Evolutionary conservation across 441 rosid genomes (phyloP).

Genomic region (Pelargonium myrrhifolium): DNA sequence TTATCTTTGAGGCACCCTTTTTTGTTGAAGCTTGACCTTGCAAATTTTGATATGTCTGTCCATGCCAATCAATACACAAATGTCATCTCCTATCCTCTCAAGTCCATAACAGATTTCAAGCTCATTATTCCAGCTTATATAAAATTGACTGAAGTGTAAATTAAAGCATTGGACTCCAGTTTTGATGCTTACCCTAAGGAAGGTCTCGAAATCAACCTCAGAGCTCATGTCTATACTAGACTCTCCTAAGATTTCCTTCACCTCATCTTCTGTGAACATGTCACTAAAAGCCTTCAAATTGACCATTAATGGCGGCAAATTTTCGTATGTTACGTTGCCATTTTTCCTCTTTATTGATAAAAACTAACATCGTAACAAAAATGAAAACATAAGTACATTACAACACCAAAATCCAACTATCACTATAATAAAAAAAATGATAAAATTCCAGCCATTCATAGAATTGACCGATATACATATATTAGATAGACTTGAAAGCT

Average conservation of each 20-base stretch:
- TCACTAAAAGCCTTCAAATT: conserved; percentile 48
- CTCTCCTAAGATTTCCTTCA: conserved; percentile 33
- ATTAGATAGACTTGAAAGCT: not conserved
- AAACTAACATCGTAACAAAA: conserved; percentile 31
- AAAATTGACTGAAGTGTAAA: not conserved
- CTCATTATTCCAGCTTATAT: not conserved
- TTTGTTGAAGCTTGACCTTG: conserved; percentile 48
- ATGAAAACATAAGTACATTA: not conserved
- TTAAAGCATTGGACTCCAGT: conserved; percentile 3
- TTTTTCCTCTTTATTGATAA: conserved; percentile 38
- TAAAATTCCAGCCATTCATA: not conserved
- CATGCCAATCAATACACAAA: conserved; percentile 20
- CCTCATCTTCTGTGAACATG: conserved; percentile 49
- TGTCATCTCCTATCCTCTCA: conserved; percentile 1
- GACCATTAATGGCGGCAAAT: conserved; percentile 44
- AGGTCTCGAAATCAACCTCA: conserved; percentile 54
- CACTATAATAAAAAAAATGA: not conserved
- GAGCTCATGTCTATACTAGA: conserved; percentile 23
- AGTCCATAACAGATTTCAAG: not conserved
- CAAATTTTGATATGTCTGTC: conserved; percentile 41
- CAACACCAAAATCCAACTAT: too few relatives aligned
- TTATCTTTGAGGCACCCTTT: conserved; percentile 43
- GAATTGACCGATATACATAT: not conserved
- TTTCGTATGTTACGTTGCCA: conserved; percentile 36
- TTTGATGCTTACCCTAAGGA: conserved; percentile 38